Conservation (phyloP, 352 stramenopile species). For the Globisporangium acanthophoron region DNA sequence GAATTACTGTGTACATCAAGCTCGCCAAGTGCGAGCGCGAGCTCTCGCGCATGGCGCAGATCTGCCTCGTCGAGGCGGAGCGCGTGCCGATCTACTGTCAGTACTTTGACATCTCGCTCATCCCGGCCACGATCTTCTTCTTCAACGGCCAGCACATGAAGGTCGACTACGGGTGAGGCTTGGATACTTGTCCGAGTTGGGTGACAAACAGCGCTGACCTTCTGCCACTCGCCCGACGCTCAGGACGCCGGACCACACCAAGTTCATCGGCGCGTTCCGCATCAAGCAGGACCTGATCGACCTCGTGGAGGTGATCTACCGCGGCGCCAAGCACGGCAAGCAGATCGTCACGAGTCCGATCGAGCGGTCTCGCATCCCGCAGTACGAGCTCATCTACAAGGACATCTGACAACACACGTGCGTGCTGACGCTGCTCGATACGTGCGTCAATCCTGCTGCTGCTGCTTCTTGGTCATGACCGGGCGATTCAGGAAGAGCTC, state of each 20-base stretch:
- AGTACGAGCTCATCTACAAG: constrained; percentile 82
- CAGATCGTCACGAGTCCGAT: constrained; percentile 79
- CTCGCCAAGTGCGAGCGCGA: constrained; percentile 67
- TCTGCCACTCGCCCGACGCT: not conserved
- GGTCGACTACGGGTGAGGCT: constrained; percentile 78
- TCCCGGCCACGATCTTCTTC: constrained; percentile 84
- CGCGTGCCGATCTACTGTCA: constrained; percentile 74
- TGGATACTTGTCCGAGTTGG: not conserved
- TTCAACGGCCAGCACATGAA: constrained; percentile 88
- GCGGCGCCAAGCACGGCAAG: constrained; percentile 72
- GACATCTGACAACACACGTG: constrained; percentile 40
- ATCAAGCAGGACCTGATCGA: constrained; percentile 82
- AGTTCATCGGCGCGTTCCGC: constrained; percentile 82
- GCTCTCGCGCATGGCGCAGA: constrained; percentile 73
- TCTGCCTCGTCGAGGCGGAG: constrained; percentile 74
- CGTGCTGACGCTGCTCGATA: not conserved
- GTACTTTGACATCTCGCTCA: constrained; percentile 87
- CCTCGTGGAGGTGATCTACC: constrained; percentile 84
- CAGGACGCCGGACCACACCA: constrained; percentile 83
- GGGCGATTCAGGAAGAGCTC: constrained; percentile 50
- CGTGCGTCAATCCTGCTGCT: not conserved
- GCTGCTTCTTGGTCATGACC: constrained; percentile 14
- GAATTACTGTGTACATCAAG: constrained; percentile 17
- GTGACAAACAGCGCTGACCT: not conserved
- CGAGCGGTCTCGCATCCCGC: constrained; percentile 64